phyloP scores from a whole-genome alignment of 192 early-diverging fungal genomes.

The Rhizophagus sp. region DNA sequence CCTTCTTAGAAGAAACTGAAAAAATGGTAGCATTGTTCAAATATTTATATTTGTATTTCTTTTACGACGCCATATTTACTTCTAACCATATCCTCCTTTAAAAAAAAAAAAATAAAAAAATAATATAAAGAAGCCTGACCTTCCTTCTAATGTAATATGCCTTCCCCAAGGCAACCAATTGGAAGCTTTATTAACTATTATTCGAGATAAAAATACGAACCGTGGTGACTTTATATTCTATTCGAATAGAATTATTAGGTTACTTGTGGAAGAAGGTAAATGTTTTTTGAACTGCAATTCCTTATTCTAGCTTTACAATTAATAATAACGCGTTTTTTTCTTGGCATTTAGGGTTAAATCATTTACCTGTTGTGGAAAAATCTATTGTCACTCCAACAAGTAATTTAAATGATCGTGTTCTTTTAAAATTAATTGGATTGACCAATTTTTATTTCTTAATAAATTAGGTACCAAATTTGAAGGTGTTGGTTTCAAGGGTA shows the following conservation, averaged over 20 bases:
- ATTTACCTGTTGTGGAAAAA: conserved; percentile 83
- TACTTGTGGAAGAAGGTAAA: conserved; percentile 86
- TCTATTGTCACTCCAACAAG: conserved; percentile 80
- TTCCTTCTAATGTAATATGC: conserved; percentile 63
- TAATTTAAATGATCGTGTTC: conserved; percentile 26
- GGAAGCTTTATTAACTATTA: conserved; percentile 82
- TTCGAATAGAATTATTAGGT: conserved; percentile 82
- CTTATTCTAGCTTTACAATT: not conserved
- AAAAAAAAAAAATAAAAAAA: too few species aligned
- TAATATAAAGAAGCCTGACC: not conserved
- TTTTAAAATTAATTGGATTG: not conserved
- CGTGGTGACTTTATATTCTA: conserved; percentile 96
- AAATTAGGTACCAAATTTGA: conserved; percentile 56
- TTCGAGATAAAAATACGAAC: conserved; percentile 74
- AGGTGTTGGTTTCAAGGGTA: conserved; percentile 79
- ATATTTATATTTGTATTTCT: too few species aligned
- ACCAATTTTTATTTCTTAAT: not conserved
- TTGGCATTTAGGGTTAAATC: conserved; percentile 70
- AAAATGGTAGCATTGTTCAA: too few species aligned
- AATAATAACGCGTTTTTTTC: not conserved
- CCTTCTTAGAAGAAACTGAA: too few species aligned
- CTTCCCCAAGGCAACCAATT: conserved; percentile 75
- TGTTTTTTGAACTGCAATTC: not conserved
- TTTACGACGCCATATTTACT: too few species aligned
- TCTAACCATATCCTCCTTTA: too few species aligned